Evolutionary conservation across 352 stramenopile species (phyloP).

Genomic region (Thalassiosira mediterranea): DNA sequence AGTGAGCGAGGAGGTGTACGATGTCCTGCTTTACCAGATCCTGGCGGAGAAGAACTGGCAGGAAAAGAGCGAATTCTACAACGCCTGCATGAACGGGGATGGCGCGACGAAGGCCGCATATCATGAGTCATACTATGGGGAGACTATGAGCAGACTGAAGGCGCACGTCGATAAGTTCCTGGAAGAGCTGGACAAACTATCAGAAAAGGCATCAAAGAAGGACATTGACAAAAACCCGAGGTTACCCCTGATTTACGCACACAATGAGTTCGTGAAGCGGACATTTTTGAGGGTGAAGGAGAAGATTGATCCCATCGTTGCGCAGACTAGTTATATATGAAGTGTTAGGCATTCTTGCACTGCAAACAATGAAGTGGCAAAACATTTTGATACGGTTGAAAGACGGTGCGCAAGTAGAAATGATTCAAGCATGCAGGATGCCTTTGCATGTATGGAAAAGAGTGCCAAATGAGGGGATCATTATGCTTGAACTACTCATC

Average conservation of each 20-base stretch:
- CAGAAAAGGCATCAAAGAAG: conserved; percentile 23
- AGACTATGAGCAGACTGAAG: conserved; percentile 32
- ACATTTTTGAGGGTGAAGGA: conserved; percentile 58
- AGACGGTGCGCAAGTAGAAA: no score
- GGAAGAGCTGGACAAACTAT: conserved; percentile 35
- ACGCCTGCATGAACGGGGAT: conserved; percentile 37
- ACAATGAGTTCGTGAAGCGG: conserved; percentile 60
- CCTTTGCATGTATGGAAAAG: no score
- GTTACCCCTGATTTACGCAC: conserved; percentile 48
- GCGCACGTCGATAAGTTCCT: conserved; percentile 41
- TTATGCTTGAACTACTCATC: no score
- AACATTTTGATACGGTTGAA: no score
- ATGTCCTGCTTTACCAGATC: conserved; percentile 62
- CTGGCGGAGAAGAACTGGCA: conserved; percentile 35
- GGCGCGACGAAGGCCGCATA: conserved; percentile 30
- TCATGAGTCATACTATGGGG: conserved; percentile 36
- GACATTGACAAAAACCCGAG: conserved; percentile 31
- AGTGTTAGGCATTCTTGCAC: no score
- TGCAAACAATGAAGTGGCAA: no score
- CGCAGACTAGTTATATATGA: conserved; percentile 2
- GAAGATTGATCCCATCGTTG: conserved; percentile 55
- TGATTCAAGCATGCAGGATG: no score
- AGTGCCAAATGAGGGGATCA: no score
- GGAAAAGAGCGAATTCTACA: conserved; percentile 50
- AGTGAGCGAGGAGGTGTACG: conserved; percentile 60